Base-by-base conservation (phyloP, 257 asterid species). In the Capsicum pubescens region DNA sequence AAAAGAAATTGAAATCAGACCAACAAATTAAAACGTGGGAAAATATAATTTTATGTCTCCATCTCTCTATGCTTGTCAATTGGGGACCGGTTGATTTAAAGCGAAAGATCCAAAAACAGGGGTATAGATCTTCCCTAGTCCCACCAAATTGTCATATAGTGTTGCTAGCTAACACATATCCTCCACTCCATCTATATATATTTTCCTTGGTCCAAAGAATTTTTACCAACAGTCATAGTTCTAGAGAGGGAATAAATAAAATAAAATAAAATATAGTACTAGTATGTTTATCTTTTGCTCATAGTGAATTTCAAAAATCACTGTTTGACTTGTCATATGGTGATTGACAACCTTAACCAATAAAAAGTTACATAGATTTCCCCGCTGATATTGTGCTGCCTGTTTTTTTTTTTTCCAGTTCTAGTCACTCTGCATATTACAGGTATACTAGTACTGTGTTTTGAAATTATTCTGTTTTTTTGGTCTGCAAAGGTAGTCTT, bases 341-440 rank as follows among this genome's bases (percentile, higher is more conserved):
- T 50, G 81, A 52, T 12, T 74, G 63, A 76, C 26, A 21, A 52
- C 81, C 81, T 12, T 76, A 26, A 76, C 81, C 46, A 76, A 26
- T 42, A 76, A 35, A 26, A 14, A 36, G 12, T 52, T 52, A 50
- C 81, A 3, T 32, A 21, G 35, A 74, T 48, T 68, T 69, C 15
- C 32, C 7, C 15, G 3, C 78, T 69, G 32, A 16, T 0, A 15
- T 76, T 76, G 61, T 21, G 46, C 63, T 13, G 59, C 8, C 44
- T 6, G 14, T 74, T 72, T 19, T 26, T 26, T 26, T 26, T 26
- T 71, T 6, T 2, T 55, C 3, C 11, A 5, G 11, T 74, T 74
- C 13, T 50, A 50, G 46, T 60, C 19, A 74, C 60, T 74, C 5
- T 72, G 35, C 59, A 48, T 48, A 72, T 19, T 50, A 7, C 81